Conservation (phyloP, 192 early-diverging fungal genomes). For the Podila horticola region DNA sequence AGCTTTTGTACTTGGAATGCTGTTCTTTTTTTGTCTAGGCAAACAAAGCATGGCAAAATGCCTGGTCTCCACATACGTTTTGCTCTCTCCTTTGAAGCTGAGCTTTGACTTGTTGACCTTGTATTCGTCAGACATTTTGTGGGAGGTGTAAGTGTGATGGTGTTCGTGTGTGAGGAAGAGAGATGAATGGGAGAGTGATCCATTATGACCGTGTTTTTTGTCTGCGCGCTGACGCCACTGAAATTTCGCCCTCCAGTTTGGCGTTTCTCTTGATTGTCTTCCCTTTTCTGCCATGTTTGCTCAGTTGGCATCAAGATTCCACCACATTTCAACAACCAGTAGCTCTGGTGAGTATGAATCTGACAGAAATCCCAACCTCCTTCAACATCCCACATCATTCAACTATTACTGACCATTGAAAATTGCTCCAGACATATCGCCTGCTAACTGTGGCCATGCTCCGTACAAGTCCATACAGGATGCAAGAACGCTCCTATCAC, state of each 20-base stretch:
- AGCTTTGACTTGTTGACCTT: slow-evolving; percentile 60
- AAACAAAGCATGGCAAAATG: background rate
- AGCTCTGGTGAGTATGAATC: no score
- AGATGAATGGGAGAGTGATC: background rate
- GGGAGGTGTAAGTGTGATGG: background rate
- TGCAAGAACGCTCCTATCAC: slow-evolving; percentile 1
- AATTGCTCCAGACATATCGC: slow-evolving; percentile 9
- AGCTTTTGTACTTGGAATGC: no score
- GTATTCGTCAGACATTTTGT: slow-evolving; percentile 51
- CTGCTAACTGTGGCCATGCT: slow-evolving; percentile 20
- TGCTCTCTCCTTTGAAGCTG: slow-evolving; percentile 70
- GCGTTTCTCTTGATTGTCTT: no score
- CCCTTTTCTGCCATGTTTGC: no score
- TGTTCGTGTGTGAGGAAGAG: background rate
- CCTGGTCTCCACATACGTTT: slow-evolving; percentile 13
- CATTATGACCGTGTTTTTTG: background rate
- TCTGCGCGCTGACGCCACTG: no score
- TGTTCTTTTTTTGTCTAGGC: background rate
- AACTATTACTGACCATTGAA: background rate
- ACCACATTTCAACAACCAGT: no score
- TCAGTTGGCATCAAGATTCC: no score
- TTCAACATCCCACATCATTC: background rate
- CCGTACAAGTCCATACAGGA: slow-evolving; percentile 15
- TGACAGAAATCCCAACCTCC: no score
- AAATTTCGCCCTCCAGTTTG: no score